A percentile compares a stretch with the other conserved stretches of the same genome.
phyloP scores from a whole-genome alignment of 768 basidiomycete genomes.

The Tylopilus plumbeoviolaceoides region DNA sequence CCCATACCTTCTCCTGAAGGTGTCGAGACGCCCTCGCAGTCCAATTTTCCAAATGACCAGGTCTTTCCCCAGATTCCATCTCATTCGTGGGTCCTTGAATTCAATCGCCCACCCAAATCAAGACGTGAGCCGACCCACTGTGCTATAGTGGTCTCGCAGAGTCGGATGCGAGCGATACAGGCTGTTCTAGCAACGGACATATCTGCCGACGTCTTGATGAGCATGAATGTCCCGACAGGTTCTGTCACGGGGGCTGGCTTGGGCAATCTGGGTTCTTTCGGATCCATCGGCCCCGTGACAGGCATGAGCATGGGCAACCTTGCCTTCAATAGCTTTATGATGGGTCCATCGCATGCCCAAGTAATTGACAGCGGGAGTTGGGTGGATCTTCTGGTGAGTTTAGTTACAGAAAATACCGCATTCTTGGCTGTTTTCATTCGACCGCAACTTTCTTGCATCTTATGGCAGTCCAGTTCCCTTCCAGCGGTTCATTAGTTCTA shows the following conservation, averaged over 20 bases:
- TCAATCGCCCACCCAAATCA: constrained; percentile 40
- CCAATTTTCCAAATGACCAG: constrained; percentile 22
- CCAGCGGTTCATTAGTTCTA: neutral
- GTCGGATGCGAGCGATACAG: constrained; percentile 70
- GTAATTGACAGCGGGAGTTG: constrained; percentile 22
- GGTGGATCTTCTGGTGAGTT: constrained; percentile 31
- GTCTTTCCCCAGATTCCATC: constrained; percentile 23
- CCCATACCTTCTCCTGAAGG: constrained; percentile 32
- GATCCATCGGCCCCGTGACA: constrained; percentile 15
- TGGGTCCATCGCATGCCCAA: constrained; percentile 21
- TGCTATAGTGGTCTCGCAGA: constrained; percentile 72
- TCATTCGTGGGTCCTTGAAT: constrained; percentile 66
- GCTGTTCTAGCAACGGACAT: constrained; percentile 44
- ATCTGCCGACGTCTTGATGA: constrained; percentile 23
- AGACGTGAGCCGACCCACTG: constrained; percentile 38
- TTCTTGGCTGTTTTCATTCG: neutral
- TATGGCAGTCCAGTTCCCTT: neutral
- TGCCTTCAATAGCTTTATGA: constrained; percentile 21
- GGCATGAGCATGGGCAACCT: constrained; percentile 25
- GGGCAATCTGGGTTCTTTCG: constrained; percentile 25
- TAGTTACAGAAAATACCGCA: neutral
- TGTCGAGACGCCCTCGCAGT: constrained; percentile 6
- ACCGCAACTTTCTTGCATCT: neutral
- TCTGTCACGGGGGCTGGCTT: constrained; percentile 15
- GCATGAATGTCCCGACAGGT: constrained; percentile 15